These are phyloP conservation scores for Naganishia sp. DNA, from an alignment of 1,284 basidiomycete species.

Conservation along the genomic window DNA sequence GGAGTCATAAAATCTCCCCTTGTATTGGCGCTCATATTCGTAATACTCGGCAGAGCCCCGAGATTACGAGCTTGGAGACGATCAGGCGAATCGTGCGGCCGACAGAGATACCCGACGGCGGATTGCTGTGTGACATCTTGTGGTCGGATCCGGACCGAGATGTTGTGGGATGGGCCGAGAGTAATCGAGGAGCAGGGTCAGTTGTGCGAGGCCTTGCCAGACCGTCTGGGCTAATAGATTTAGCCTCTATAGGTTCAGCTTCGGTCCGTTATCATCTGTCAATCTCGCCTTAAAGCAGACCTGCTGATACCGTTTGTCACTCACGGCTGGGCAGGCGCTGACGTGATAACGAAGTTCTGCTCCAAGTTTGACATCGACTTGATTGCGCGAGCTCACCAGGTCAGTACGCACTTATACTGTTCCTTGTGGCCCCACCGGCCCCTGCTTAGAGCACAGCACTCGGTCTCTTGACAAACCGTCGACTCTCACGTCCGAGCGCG, in stretches of 20 bases:
- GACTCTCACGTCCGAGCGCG: too few relatives aligned
- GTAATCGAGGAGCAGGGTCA: slow-evolving; percentile 76
- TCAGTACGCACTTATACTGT: background rate
- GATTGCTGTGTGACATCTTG: slow-evolving; percentile 91
- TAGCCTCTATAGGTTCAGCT: slow-evolving; percentile 43
- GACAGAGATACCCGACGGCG: slow-evolving; percentile 64
- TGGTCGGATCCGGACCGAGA: slow-evolving; percentile 99
- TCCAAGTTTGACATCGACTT: slow-evolving; percentile 59
- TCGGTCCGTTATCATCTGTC: background rate
- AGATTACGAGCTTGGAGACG: slow-evolving; percentile 95
- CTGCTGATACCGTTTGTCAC: too few relatives aligned
- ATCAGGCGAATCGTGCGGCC: slow-evolving; percentile 97
- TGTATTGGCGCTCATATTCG: background rate
- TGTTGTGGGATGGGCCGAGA: slow-evolving; percentile 98
- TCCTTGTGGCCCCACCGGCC: too few relatives aligned
- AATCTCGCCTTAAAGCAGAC: too few relatives aligned
- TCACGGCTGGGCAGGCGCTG: slow-evolving; percentile 51
- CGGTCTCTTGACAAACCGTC: too few relatives aligned
- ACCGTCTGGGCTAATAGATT: background rate
- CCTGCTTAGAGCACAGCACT: too few relatives aligned
- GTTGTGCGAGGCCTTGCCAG: slow-evolving; percentile 35
- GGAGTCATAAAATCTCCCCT: background rate
- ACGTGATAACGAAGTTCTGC: slow-evolving; percentile 57
- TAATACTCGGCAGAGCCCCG: slow-evolving; percentile 65
- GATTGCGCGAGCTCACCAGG: slow-evolving; percentile 45